Conservation (phyloP, 139 green algal species). For the Chlamydomonas incerta region DNA sequence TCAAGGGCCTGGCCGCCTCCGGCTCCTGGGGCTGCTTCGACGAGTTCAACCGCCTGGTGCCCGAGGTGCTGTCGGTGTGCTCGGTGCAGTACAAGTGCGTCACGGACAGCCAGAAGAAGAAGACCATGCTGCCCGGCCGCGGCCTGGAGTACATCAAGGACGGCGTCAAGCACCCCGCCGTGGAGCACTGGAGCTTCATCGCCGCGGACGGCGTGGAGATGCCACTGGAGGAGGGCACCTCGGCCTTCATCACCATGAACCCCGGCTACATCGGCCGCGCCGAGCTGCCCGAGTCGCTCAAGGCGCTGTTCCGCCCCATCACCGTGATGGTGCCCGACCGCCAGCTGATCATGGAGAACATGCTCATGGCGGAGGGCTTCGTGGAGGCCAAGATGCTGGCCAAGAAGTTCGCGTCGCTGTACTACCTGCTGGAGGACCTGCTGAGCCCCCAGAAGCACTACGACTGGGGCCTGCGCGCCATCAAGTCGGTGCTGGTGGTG, state of each 20-base stretch:
- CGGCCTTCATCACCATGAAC: conserved; percentile 92
- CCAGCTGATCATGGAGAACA: conserved; percentile 93
- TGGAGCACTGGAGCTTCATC: conserved; percentile 82
- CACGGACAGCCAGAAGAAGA: conserved; percentile 85
- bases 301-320: conserved; percentile 89
- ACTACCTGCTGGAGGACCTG: conserved; percentile 88
- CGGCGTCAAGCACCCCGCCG: conserved; percentile 72
- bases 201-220: conserved; percentile 86
- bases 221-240: conserved; percentile 84
- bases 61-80: conserved; percentile 87
- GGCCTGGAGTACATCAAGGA: conserved; percentile 87
- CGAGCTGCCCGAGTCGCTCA: conserved; percentile 88
- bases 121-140: conserved; percentile 84
- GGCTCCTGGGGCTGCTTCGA: conserved; percentile 90
- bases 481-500: conserved; percentile 89
- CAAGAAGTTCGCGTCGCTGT: conserved; percentile 88
- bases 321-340: conserved; percentile 89
- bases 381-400: conserved; percentile 86
- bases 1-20: conserved; percentile 84
- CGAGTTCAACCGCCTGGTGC: conserved; percentile 88
- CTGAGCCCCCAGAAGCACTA: conserved; percentile 91
- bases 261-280: conserved; percentile 89
- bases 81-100: conserved; percentile 91
- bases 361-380: conserved; percentile 91
- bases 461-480: conserved; percentile 87